These are phyloP conservation scores for Berberis thunbergii DNA, from an alignment of 164 flowering plant genomes.

Conservation along the genomic window DNA sequence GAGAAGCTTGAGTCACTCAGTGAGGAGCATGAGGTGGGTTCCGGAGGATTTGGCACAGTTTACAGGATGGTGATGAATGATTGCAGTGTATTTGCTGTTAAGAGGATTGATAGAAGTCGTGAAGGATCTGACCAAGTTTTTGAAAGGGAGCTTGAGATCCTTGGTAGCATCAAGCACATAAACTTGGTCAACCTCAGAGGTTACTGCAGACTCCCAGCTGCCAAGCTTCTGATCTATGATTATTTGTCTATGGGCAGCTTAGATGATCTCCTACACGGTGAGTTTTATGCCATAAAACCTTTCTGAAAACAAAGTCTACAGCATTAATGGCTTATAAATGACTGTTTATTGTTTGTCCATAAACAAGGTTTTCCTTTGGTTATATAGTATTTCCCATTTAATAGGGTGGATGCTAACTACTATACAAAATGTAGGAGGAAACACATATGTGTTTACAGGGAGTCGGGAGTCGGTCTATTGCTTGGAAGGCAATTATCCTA, in stretches of 20 bases:
- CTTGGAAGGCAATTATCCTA: no score
- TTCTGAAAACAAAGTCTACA: no score
- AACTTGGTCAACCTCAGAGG: slow-evolving; percentile 87
- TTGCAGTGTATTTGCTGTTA: slow-evolving; percentile 82
- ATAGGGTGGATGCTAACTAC: no score
- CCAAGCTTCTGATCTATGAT: slow-evolving; percentile 91
- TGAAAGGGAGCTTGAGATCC: slow-evolving; percentile 85
- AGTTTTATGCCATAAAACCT: not conserved
- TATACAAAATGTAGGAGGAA: no score
- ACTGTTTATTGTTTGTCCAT: no score
- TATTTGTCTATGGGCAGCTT: slow-evolving; percentile 82
- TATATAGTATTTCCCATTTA: not conserved
- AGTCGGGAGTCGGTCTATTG: no score
- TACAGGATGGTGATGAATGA: slow-evolving; percentile 95
- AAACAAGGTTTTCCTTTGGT: no score
- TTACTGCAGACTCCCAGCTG: slow-evolving; percentile 70
- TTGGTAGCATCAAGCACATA: slow-evolving; percentile 91
- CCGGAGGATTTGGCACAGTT: slow-evolving; percentile 96
- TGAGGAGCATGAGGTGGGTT: slow-evolving; percentile 86
- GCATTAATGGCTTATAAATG: no score
- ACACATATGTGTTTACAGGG: no score
- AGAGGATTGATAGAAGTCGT: slow-evolving; percentile 66
- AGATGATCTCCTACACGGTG: slow-evolving; percentile 82
- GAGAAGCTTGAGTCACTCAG: slow-evolving; percentile 84
- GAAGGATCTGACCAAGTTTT: slow-evolving; percentile 81